Evolutionary conservation across 352 stramenopile genomes (phyloP).

Genomic region (Pythium grandisporangium): DNA sequence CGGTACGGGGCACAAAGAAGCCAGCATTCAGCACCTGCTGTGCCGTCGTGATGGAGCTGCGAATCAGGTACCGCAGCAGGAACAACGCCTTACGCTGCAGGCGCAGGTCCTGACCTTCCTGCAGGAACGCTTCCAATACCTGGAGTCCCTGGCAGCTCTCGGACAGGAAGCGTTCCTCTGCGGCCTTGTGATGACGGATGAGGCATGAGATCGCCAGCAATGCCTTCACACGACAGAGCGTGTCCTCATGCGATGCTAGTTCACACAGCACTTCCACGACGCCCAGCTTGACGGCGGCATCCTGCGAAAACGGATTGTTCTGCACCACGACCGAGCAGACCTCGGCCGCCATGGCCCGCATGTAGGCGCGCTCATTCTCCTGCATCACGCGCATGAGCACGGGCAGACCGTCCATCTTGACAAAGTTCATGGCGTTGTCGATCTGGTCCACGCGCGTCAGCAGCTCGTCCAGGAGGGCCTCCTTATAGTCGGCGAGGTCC

Average conservation of each 20-base stretch:
- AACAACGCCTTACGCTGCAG: constrained; percentile 81
- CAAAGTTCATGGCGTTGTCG: constrained; percentile 84
- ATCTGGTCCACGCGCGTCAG: constrained; percentile 82
- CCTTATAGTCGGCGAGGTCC: constrained; percentile 74
- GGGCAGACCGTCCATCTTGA: constrained; percentile 69
- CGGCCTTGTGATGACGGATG: constrained; percentile 56
- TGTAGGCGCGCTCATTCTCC: constrained; percentile 31
- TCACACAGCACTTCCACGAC: constrained; percentile 64
- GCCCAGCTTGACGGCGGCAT: constrained; percentile 47
- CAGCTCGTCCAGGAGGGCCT: constrained; percentile 74
- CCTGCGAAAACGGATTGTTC: constrained; percentile 81
- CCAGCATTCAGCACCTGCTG: constrained; percentile 28
- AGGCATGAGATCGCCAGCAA: constrained; percentile 79
- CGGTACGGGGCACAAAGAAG: constrained; percentile 37
- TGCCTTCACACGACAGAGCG: constrained; percentile 66
- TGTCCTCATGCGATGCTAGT: constrained; percentile 37
- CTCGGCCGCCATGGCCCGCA: constrained; percentile 61
- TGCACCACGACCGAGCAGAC: constrained; percentile 77
- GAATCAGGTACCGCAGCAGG: constrained; percentile 73
- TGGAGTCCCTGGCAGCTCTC: constrained; percentile 43
- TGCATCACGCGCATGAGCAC: constrained; percentile 56
- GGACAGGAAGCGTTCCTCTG: constrained; percentile 50
- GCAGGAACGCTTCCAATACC: constrained; percentile 46
- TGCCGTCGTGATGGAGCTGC: constrained; percentile 41
- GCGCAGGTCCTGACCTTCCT: constrained; percentile 38